A percentile compares a stretch with the other conserved stretches of the same genome.
Conservation (phyloP, 1,284 basidiomycete species). For the Microbotryum violaceum region DNA sequence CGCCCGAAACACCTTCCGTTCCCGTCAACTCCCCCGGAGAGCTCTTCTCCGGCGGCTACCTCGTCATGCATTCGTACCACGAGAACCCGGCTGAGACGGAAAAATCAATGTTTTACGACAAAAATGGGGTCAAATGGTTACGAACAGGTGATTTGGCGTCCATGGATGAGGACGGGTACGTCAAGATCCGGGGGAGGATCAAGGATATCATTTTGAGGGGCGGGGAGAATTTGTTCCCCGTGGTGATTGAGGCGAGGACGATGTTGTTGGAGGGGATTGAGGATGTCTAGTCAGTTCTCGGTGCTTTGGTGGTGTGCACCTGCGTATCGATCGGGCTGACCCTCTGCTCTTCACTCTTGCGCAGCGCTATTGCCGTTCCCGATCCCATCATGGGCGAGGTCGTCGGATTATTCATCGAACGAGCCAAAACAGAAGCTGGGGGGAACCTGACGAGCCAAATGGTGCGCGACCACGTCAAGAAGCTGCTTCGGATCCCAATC, state of each 20-base stretch:
- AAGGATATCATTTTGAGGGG: constrained; percentile 29
- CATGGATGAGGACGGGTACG: constrained; percentile 19
- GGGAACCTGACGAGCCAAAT: neutral
- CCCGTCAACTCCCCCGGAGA: constrained; percentile 12
- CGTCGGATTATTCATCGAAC: constrained; percentile 5
- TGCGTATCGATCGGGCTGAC: neutral
- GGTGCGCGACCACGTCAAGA: neutral
- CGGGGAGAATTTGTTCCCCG: constrained; percentile 23
- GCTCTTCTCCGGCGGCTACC: constrained; percentile 18
- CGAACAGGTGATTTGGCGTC: constrained; percentile 17
- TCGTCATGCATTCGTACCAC: constrained; percentile 21
- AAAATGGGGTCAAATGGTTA: constrained; percentile 17
- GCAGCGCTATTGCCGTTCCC: constrained; percentile 5
- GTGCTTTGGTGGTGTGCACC: neutral
- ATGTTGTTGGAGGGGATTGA: constrained; percentile 3
- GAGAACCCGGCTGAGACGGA: constrained; percentile 10
- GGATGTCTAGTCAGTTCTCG: constrained; percentile 3
- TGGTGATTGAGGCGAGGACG: constrained; percentile 13
- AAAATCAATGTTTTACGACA: constrained; percentile 12
- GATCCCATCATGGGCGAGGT: constrained; percentile 8
- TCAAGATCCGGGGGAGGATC: constrained; percentile 18
- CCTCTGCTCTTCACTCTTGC: neutral
- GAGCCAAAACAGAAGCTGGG: neutral
- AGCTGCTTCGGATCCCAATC: neutral
- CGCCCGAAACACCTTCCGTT: neutral